Evolutionary conservation across 1,139 yeast genomes (phyloP), one percentile per base, ranked within the genome.

Genomic region (Kurtzmaniella quercitrusa): DNA sequence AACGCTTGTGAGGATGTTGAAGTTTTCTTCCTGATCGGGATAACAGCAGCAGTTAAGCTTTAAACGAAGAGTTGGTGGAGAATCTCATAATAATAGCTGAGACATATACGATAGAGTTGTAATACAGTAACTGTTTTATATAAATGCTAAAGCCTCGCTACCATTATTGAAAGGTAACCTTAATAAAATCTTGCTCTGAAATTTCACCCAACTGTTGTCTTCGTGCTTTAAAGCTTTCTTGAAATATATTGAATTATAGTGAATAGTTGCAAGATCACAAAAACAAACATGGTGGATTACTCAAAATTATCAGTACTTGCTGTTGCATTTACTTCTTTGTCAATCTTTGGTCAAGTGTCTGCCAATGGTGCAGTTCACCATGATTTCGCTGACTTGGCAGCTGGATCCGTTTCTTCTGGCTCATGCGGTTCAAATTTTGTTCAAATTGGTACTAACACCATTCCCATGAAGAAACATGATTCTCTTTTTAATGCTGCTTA

Each of bases 371-470:
- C 34, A 17, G 21, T 40, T 8, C 34, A 19, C 25, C 38, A 40
- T 8, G 25, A 25, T 25, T 34, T 17, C 16, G 42, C 37, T 15
- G 42, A 40, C 25, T 40, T 40, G 23, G 42, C 42, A 10, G 25
- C 38, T 9, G 25, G 11, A 14, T 18, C 21, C n/a, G 33, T 21
- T 19, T 34, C 38, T 14, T 34, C 42, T 10, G 34, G 36, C 21
- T 40, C 25, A 17, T 40, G 42, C 23, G 15, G 18, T n/a, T 25
- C 29, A 8, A 8, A 25, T 12, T 15, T 41, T 10, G 19, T 41
- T 36, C 43, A 41, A 29, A 34, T 41, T 15, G 43, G 43, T 12
- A 18, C 36, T 27, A 34, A 36, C 38, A 36, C 23, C 9, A 14
- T 36, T 12, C 23, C 25, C 18, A 36, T 19, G 5, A 9, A 19